Percentiles rank a stretch among this genome's conserved stretches.
Conservation (phyloP, 345 rosid species). For the Balakata baccata region DNA sequence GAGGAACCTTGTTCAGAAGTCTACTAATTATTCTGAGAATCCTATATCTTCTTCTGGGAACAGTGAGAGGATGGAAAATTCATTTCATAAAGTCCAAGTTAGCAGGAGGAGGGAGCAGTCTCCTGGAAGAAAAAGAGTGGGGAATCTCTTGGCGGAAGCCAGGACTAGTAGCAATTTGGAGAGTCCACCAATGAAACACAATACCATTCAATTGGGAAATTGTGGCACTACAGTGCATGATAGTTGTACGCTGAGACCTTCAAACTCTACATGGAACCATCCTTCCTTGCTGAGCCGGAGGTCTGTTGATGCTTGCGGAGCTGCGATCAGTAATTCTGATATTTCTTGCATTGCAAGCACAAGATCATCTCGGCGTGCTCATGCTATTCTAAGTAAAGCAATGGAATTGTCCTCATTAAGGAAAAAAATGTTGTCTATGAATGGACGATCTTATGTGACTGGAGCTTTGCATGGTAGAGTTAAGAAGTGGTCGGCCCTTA, state of each 20-base stretch:
- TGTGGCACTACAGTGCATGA: conserved; percentile 24
- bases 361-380: conserved; percentile 23
- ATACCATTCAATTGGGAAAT: conserved; percentile 23
- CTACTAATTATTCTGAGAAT: conserved; percentile 35
- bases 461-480: conserved; percentile 26
- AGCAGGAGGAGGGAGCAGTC: conserved; percentile 33
- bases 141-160: conserved; percentile 32
- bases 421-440: conserved; percentile 33
- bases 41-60: conserved; percentile 32
- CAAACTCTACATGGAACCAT: conserved; percentile 31
- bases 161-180: conserved; percentile 22
- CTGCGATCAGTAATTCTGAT: conserved; percentile 20
- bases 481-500: conserved; percentile 28
- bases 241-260: conserved; percentile 26
- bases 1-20: conserved; percentile 35
- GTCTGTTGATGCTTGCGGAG: conserved; percentile 20
- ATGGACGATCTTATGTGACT: conserved; percentile 28
- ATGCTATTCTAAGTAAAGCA: conserved; percentile 29
- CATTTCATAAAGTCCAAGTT: conserved; percentile 23
- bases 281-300: conserved; percentile 37
- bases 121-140: conserved; percentile 39
- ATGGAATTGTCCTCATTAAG: conserved; percentile 35
- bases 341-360: conserved; percentile 19
- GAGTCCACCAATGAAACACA: conserved; percentile 30
- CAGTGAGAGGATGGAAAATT: conserved; percentile 31